Conservation (phyloP, 1,139 yeast genomes). For the Yamadazyma pseudoaaseri region DNA sequence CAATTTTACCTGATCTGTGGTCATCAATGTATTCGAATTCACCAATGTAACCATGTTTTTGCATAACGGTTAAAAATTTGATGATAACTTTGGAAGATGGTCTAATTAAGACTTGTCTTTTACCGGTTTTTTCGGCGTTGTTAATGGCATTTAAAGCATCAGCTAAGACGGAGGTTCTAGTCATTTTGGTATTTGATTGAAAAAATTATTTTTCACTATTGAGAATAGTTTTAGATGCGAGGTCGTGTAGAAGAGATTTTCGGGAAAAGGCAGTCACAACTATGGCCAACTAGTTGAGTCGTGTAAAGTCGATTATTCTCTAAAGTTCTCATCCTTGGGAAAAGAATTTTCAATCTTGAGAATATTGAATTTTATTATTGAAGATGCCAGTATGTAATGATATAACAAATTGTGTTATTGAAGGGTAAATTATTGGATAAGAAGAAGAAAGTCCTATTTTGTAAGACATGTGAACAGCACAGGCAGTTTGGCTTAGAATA, state of each 20-base stretch:
- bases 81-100: conserved; percentile 97
- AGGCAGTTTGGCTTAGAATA: too few relatives aligned
- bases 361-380: conserved; percentile 11
- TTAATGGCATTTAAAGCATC: conserved; percentile 96
- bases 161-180: conserved; percentile 96
- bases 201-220: background rate
- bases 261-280: conserved; percentile 10
- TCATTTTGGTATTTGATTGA: conserved; percentile 48
- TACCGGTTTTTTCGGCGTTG: conserved; percentile 98
- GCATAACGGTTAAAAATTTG: conserved; percentile 94
- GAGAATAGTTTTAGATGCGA: background rate
- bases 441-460: too few relatives aligned
- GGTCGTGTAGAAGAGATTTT: conserved; percentile 1
- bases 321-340: conserved; percentile 1
- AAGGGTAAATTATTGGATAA: too few relatives aligned
- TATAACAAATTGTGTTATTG: too few relatives aligned
- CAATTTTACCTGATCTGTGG: conserved; percentile 97
- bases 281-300: too few relatives aligned
- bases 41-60: conserved; percentile 75
- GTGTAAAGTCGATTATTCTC: conserved; percentile 2
- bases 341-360: conserved; percentile 9
- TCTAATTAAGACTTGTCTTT: conserved; percentile 96
- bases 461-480: too few relatives aligned
- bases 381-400: conserved; percentile 38
- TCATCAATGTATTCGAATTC: conserved; percentile 97